Evolutionary conservation across 106 monocot genomes (phyloP).

Genomic region (Allium sativum): DNA sequence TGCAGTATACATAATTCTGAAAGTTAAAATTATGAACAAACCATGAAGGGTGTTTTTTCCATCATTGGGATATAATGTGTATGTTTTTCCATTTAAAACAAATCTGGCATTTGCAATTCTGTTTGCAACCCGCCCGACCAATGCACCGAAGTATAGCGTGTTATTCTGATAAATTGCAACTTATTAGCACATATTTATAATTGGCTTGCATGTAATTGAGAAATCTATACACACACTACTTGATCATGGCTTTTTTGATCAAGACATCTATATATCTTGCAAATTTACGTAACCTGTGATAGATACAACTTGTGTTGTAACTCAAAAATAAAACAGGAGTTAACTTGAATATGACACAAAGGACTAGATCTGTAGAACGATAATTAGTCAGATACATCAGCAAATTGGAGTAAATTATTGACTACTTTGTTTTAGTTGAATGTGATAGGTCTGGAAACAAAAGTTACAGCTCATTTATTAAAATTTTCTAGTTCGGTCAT

Average conservation of each 20-base stretch:
- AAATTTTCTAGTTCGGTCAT: neutral
- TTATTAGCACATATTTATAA: neutral
- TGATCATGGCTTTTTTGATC: neutral
- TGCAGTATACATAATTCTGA: neutral
- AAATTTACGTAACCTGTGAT: neutral
- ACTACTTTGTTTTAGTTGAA: neutral
- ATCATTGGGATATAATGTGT: slow-evolving; percentile 29
- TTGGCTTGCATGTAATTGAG: neutral
- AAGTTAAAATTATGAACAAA: neutral
- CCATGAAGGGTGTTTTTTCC: slow-evolving; percentile 37
- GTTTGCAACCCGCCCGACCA: slow-evolving; percentile 58
- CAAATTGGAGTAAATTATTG: neutral
- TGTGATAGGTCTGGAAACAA: neutral
- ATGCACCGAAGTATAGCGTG: slow-evolving; percentile 44
- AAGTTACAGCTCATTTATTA: slow-evolving; percentile 1
- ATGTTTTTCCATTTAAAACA: slow-evolving; percentile 22
- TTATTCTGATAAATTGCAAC: slow-evolving; percentile 24
- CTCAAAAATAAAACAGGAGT: neutral
- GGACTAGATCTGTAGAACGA: neutral
- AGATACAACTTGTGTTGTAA: neutral
- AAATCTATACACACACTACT: neutral
- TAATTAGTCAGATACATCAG: no score
- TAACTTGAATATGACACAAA: neutral
- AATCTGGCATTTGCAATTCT: slow-evolving; percentile 31
- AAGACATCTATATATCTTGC: no score